phyloP scores from a whole-genome alignment of 2,329 filamentous ascomycete species.

The Scytalidium lignicola region DNA sequence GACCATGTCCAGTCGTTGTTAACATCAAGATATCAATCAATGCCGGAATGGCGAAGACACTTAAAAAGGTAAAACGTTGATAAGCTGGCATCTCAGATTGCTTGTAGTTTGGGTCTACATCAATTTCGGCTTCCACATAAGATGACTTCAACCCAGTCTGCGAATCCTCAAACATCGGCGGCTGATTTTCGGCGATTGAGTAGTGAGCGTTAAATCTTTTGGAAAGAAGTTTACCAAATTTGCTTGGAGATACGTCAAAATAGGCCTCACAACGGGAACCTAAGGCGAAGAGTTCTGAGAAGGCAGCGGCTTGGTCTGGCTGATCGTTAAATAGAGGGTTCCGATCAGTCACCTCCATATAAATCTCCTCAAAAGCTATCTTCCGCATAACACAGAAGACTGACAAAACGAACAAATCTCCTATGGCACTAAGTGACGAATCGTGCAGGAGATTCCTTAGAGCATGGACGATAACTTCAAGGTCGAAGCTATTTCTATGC shows the following conservation, averaged over 20 bases:
- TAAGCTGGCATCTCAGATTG: slow-evolving; percentile 34
- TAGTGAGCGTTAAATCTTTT: slow-evolving; percentile 33
- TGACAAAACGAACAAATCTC: slow-evolving; percentile 51
- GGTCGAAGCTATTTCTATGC: slow-evolving; percentile 4
- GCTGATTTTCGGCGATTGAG: slow-evolving; percentile 39
- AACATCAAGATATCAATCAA: slow-evolving; percentile 56
- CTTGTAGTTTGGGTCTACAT: slow-evolving; percentile 42
- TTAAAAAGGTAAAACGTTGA: slow-evolving; percentile 40
- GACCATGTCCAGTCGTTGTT: slow-evolving; percentile 52
- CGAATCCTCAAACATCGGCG: slow-evolving; percentile 44
- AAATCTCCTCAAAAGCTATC: slow-evolving; percentile 56
- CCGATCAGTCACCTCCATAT: slow-evolving; percentile 56
- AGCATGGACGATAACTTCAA: slow-evolving; percentile 4
- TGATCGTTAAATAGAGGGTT: slow-evolving; percentile 57
- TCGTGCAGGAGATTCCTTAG: slow-evolving; percentile 6
- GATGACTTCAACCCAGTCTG: slow-evolving; percentile 42
- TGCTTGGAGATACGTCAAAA: slow-evolving; percentile 49
- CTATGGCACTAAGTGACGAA: slow-evolving; percentile 34
- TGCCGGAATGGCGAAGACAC: slow-evolving; percentile 58
- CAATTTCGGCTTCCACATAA: slow-evolving; percentile 45
- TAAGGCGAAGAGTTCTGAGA: slow-evolving; percentile 57
- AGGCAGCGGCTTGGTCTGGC: slow-evolving; percentile 58
- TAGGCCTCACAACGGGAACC: slow-evolving; percentile 60
- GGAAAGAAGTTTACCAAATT: slow-evolving; percentile 34
- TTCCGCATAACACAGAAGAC: slow-evolving; percentile 53